A percentile compares a stretch with the other conserved stretches of the same genome.
Evolutionary conservation across 345 rosid species (phyloP).

Genomic region (Salix exigua): DNA sequence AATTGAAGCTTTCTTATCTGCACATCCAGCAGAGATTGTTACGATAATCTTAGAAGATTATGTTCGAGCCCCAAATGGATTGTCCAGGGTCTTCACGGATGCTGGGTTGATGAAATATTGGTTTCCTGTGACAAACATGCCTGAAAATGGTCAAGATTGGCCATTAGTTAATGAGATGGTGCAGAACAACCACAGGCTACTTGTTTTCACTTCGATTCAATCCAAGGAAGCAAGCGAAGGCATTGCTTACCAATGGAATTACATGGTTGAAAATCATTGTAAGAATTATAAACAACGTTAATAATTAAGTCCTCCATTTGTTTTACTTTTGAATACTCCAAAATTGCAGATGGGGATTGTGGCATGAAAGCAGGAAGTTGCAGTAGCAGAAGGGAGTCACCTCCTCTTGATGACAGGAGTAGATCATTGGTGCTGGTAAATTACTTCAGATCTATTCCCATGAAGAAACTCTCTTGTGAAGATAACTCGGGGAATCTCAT

Average conservation of each 20-base stretch:
- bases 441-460: slow-evolving; percentile 22
- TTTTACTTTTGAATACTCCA: not conserved
- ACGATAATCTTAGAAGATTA: slow-evolving; percentile 69
- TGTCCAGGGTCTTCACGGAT: slow-evolving; percentile 51
- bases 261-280: slow-evolving; percentile 83
- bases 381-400: slow-evolving; percentile 50
- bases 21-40: slow-evolving; percentile 51
- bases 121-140: slow-evolving; percentile 59
- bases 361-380: slow-evolving; percentile 62
- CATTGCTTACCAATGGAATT: slow-evolving; percentile 72
- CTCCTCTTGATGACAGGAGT: slow-evolving; percentile 37
- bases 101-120: slow-evolving; percentile 64
- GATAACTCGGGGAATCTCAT: slow-evolving; percentile 48
- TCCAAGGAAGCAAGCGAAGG: slow-evolving; percentile 60
- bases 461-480: slow-evolving; percentile 32
- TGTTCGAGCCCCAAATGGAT: slow-evolving; percentile 46
- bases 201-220: slow-evolving; percentile 51
- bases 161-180: slow-evolving; percentile 66
- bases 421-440: slow-evolving; percentile 50
- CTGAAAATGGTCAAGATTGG: slow-evolving; percentile 58
- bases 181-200: slow-evolving; percentile 48
- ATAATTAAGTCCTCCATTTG: not conserved
- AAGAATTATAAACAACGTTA: not conserved
- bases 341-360: slow-evolving; percentile 46
- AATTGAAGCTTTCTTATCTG: slow-evolving; percentile 56